These are phyloP conservation scores for Zizania latifolia DNA, from an alignment of 176 grass and related monocot species.

Conservation along the genomic window DNA sequence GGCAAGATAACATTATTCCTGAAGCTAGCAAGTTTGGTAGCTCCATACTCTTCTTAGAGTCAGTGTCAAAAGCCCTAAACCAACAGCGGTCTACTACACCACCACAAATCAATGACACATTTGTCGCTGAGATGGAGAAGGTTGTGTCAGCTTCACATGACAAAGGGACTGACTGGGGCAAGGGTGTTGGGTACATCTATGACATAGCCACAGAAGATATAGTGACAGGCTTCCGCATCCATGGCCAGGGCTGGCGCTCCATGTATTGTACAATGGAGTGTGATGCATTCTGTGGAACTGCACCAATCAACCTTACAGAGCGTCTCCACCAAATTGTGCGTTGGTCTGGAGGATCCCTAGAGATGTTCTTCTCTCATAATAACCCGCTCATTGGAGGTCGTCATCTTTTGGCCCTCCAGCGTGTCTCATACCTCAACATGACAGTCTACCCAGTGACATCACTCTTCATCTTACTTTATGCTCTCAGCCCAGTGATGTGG, in stretches of 20 bases:
- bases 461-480: neutral
- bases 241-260: conserved; percentile 14
- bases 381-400: conserved; percentile 13
- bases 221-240: conserved; percentile 26
- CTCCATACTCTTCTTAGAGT: neutral
- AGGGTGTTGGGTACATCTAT: conserved; percentile 20
- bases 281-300: conserved; percentile 20
- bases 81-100: neutral
- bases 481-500: neutral
- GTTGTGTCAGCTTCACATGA: neutral
- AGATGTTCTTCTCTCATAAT: conserved; percentile 38
- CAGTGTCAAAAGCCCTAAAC: neutral
- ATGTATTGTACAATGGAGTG: conserved; percentile 21
- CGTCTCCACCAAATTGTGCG: conserved; percentile 28
- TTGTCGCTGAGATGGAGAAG: neutral
- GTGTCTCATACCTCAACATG: neutral
- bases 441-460: neutral
- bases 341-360: conserved; percentile 34
- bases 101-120: neutral
- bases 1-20: neutral
- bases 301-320: conserved; percentile 30
- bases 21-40: neutral
- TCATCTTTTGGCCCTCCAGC: neutral
- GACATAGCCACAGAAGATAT: conserved; percentile 28
- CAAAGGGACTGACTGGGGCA: conserved; percentile 12